phyloP scores from a whole-genome alignment of 352 stramenopile species.

The Phytopythium ostracodes region DNA sequence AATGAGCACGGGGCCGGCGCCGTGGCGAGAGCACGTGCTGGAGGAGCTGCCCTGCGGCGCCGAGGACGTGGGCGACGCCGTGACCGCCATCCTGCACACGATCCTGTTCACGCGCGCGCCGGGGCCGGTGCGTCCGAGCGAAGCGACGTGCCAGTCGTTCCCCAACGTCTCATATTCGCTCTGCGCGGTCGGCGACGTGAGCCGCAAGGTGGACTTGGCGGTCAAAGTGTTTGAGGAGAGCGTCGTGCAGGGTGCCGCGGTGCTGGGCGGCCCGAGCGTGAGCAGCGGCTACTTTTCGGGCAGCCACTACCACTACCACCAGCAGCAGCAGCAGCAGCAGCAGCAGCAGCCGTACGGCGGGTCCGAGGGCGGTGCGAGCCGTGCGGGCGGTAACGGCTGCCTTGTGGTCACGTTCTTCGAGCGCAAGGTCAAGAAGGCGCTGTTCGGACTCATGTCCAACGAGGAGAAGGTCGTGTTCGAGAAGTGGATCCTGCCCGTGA shows the following conservation, averaged over 20 bases:
- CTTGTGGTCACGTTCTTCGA: constrained; percentile 78
- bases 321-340: constrained; percentile 5
- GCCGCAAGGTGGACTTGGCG: constrained; percentile 70
- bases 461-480: constrained; percentile 86
- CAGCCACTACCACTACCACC: constrained; percentile 9
- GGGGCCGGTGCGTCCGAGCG: constrained; percentile 62
- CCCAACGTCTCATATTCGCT: constrained; percentile 73
- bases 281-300: constrained; percentile 14
- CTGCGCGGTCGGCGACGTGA: constrained; percentile 73
- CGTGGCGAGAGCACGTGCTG: constrained; percentile 62
- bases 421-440: constrained; percentile 74
- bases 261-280: background rate
- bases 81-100: constrained; percentile 71
- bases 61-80: constrained; percentile 54
- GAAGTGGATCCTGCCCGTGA: constrained; percentile 76
- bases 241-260: constrained; percentile 10
- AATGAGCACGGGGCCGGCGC: constrained; percentile 4
- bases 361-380: constrained; percentile 13
- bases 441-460: constrained; percentile 83
- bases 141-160: constrained; percentile 75
- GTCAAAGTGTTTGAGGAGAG: constrained; percentile 61
- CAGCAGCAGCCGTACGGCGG: constrained; percentile 22
- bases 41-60: constrained; percentile 56
- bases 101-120: constrained; percentile 79
- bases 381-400: constrained; percentile 33